Evolutionary conservation across 805 yeast genomes (phyloP), one percentile per base, ranked within the genome.

Genomic region (Sporopachydermia quercuum): DNA sequence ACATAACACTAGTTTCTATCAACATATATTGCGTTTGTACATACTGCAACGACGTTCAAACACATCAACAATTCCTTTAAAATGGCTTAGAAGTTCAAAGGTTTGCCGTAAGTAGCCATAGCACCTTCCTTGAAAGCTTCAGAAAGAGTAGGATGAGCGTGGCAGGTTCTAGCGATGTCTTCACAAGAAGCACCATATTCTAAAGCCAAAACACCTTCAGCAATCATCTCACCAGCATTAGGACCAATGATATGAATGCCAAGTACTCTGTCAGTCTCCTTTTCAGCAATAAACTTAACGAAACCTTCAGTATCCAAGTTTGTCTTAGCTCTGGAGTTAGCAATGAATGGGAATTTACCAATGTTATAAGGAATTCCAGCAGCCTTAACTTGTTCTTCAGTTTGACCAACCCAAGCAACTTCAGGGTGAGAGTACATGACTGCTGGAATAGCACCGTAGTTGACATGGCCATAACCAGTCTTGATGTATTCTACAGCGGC

Each of bases 341-440:
- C 99, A 55, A 85, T 71, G 70, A 91, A 91, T 61, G 97, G 95
- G 86, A 89, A 91, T 68, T 91, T 91, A 59, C 99, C 99, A 45
- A 82, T 74, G 64, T 80, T 87, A 75, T 81, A 91, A 53, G 78
- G 71, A 62, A 86, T 76, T 52, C 96, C 96, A 53, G 85, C 85
- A 52, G 73, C 87, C 71, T 89, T 87, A 60, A 87, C 74, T 65
- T 87, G 87, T 68, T 87, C 78, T 68, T 91, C 99, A 56, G 77
- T 82, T 65, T 83, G 83, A 53, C 99, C 99, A 51, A 83, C 95
- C 98, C 98, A 91, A 40, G 97, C 97, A 51, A 91, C 96, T 70
- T 91, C 99, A 48, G 99, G 99, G 66, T 86, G 96, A 38, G 97
- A 79, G 73, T 91, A 91, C 98, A 91, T 91, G 50, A 91, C 98